Conservation (phyloP, 495 filamentous ascomycete genomes). For the Bathelium albidoporum region DNA sequence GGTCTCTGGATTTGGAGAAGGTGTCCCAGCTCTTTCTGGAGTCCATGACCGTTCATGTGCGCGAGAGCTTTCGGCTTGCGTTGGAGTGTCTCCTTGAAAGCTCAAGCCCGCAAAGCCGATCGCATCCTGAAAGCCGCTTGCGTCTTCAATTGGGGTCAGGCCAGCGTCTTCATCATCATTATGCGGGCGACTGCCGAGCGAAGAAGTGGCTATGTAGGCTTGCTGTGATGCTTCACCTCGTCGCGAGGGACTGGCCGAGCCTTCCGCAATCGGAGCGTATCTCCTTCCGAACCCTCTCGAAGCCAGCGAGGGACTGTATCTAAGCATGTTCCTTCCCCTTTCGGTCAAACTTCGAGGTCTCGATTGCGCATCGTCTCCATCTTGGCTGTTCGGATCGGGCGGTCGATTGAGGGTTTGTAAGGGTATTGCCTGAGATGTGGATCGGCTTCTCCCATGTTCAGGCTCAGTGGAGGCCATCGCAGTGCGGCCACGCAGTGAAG, state of each 20-base stretch:
- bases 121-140: conserved; percentile 46
- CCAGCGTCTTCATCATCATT: conserved; percentile 32
- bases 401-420: conserved; percentile 66
- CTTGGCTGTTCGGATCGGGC: conserved; percentile 33
- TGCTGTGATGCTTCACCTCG: conserved; percentile 14
- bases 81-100: conserved; percentile 35
- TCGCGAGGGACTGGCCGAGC: conserved; percentile 39
- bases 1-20: conserved; percentile 16
- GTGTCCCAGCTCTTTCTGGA: conserved; percentile 2
- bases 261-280: conserved; percentile 45
- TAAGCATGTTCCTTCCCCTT: conserved; percentile 26
- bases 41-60: not conserved
- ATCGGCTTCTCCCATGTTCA: conserved; percentile 37
- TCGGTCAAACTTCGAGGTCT: conserved; percentile 31
- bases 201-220: conserved; percentile 28
- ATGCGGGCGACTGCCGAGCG: conserved; percentile 24
- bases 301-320: conserved; percentile 17
- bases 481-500: not conserved
- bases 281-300: conserved; percentile 18
- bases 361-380: conserved; percentile 22
- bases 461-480: conserved; percentile 51
- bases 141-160: conserved; percentile 37
- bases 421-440: conserved; percentile 64
- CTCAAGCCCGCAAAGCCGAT: conserved; percentile 51
- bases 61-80: conserved; percentile 3